Evolutionary conservation across 2,329 filamentous ascomycete species (phyloP).

Genomic region (Fusarium mexicanum): DNA sequence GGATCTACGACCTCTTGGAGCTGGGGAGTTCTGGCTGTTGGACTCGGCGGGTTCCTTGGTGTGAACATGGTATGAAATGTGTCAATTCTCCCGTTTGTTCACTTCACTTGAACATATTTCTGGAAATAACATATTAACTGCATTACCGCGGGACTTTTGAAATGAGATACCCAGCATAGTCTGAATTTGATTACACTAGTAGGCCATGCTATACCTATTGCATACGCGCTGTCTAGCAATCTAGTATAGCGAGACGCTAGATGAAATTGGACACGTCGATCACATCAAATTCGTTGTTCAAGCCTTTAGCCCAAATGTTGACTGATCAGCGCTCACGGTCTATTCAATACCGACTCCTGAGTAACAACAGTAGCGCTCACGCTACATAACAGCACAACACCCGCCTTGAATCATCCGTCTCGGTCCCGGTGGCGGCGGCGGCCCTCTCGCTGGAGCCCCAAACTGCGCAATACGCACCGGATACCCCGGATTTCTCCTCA

Average conservation of each 20-base stretch:
- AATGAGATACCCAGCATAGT: too few species aligned
- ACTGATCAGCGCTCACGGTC: not conserved
- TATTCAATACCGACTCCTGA: not conserved
- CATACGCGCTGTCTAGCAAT: too few species aligned
- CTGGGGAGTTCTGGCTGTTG: slow-evolving; percentile 9
- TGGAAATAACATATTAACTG: not conserved
- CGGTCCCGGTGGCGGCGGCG: not conserved
- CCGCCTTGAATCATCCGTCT: not conserved
- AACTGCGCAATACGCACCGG: not conserved
- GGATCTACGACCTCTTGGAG: not conserved
- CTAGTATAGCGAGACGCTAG: not conserved
- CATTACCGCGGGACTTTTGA: not conserved
- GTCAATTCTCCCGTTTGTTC: too few species aligned
- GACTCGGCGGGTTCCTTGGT: slow-evolving; percentile 3
- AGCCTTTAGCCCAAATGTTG: not conserved
- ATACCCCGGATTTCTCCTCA: not conserved
- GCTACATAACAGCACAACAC: not conserved
- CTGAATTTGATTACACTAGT: not conserved
- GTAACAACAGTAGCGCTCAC: too few species aligned
- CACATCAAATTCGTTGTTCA: too few species aligned
- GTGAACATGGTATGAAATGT: not conserved
- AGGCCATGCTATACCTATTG: too few species aligned
- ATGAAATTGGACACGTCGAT: not conserved
- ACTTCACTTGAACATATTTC: not conserved
- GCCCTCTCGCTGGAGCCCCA: not conserved